Conservation (phyloP, 345 rosid species). For the Microcos paniculata region DNA sequence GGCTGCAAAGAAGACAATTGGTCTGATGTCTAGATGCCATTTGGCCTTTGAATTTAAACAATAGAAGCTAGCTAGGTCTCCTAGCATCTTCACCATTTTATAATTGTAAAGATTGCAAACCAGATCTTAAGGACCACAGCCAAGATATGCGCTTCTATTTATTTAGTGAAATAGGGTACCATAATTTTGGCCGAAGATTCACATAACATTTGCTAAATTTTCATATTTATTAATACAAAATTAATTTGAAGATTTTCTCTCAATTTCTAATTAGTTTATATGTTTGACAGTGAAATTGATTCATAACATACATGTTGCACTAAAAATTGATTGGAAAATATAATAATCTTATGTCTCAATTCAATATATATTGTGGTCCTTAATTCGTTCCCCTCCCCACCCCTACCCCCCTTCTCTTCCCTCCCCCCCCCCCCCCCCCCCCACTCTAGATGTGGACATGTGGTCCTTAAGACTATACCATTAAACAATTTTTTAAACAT, state of each 20-base stretch:
- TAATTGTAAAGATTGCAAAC: not conserved
- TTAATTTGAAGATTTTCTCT: not conserved
- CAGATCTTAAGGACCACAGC: not conserved
- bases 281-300: not conserved
- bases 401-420: too few relatives aligned
- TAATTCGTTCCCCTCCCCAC: not conserved
- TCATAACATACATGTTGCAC: not conserved
- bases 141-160: not conserved
- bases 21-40: not conserved
- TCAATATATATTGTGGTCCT: not conserved
- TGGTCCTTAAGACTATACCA: too few relatives aligned
- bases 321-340: not conserved
- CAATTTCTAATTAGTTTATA: not conserved
- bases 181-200: not conserved
- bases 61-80: not conserved
- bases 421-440: too few relatives aligned
- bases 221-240: not conserved
- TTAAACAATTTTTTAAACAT: not conserved
- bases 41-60: not conserved
- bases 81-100: not conserved
- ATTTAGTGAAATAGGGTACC: not conserved
- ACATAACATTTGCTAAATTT: not conserved
- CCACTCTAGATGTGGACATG: too few relatives aligned
- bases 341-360: not conserved
- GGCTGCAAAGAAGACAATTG: too few relatives aligned